Base-by-base conservation (phyloP, 257 asterid species). In the Anisodus acutangulus region DNA sequence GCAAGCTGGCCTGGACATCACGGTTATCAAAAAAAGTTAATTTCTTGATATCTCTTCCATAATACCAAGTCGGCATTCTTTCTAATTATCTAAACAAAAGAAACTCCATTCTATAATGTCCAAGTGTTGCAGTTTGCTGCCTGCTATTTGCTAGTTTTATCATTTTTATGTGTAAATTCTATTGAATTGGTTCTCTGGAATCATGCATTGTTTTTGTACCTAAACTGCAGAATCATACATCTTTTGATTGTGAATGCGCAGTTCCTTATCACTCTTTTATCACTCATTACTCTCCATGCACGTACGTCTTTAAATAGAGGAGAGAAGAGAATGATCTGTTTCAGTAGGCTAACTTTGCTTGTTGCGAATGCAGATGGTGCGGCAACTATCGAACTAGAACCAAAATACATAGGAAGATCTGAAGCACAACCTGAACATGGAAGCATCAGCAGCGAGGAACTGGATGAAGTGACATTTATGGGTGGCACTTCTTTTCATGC, bases 391-490 rank as follows among this genome's bases (percentile, higher is more conserved):
- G 98, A 95, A 87, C 85, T 97, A 82, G 94, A 86, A 80, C 98
- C 97, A 55, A 97, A 97, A 89, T 97, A 97, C 86, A 94, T 95
- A 4, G 90, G 89, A 81, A 90, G 93, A 90, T 88, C 85, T 78
- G 93, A 86, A 79, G 83, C 89, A 70, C 92, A 66, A 7, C 96
- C 87, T 66, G 97, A 89, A 84, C 91, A 90, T 85, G 95, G 92
- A 88, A 93, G 98, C 90, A 84, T 92, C 80, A 92, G 94, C 87
- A 91, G 98, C 82, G 96, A 93, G 47, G 98, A 97, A 84, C 81
- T 88, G 79, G 98, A 94, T 88, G 90, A 80, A 22, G 26, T 22
- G 26, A 22, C 26, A 22, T 22, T 22, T 22, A 22, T 22, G 26
- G 26, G 26, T 86, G 86, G 82, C 51, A 91, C 91, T 88, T 88